Evolutionary conservation across 495 filamentous ascomycete genomes (phyloP), one percentile per base, ranked within the genome.

Genomic region (Aspergillus saccharolyticus): DNA sequence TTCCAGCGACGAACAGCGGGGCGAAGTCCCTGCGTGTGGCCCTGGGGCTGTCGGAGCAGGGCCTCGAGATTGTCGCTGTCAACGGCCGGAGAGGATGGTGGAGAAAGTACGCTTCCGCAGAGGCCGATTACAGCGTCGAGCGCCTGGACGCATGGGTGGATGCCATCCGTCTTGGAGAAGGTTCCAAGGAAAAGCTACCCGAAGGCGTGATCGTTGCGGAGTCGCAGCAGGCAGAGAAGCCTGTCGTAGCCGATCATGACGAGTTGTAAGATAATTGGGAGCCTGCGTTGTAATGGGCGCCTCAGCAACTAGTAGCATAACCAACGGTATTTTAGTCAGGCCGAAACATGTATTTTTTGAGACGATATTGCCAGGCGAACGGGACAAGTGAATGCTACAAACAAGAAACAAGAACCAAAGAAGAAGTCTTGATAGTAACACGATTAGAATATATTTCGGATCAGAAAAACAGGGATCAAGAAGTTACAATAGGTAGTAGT

Each of bases 31-130:
- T 97, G 1, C 80, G 83, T 25, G 73, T 78, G 30, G 73, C 77
- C 14, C 82, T 97, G 30, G 83, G 78, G 2, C 74, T 96, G 54
- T 67, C 65, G 6, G 74, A 70, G 3, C 44, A 67, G 39, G 33
- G 47, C 0, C 61, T 83, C 1, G 85, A 93, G 61, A 66, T 97
- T 42, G 74, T 97, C 39, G 91, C 90, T 10, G 64, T 96, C 42
- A 97, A 96, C 70, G 89, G 83, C 9, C 85, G 89, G 61, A 79
- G 91, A 39, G 83, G 84, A 20, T 97, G 94, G 95, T 95, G 85
- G 80, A 84, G 88, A 58, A 83, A 79, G 42, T 95, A 87, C 63
- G 73, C 78, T 39, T 73, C 76, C 4, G 72, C 66, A 16, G 81
- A 85, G 20, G 65, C 73, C 39, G 75, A 78, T 54, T 89, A 84